Evolutionary conservation across 2,329 filamentous ascomycete species (phyloP), one percentile per base, ranked within the genome.

Genomic region (Aspergillus terreus): DNA sequence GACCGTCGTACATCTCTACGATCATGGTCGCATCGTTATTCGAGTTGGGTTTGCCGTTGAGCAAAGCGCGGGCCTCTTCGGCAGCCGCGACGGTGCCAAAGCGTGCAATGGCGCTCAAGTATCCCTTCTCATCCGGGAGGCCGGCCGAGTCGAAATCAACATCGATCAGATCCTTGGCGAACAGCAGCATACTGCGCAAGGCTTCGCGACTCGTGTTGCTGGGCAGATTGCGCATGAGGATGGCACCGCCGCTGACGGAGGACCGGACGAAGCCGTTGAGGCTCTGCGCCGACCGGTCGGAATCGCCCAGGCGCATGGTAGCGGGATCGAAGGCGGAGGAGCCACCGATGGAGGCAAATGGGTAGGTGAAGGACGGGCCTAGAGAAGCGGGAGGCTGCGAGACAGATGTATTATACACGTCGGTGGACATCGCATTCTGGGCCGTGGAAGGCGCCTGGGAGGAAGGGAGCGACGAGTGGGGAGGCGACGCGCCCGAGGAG

Each of bases 111-210:
- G 82, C 83, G 46, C 77, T 81, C 21, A 77, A 66, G 57, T 80
- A 84, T 25, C 78, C 78, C 45, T 74, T 71, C 58, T 85, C 82
- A 46, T 84, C 81, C 14, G 77, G 71, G 54, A 75, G 73, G n/a
- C 80, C 78, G 46, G 75, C 73, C 4, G 74, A 69, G 14, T 85
- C 71, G 54, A 86, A 78, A 48, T 83, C 79, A 50, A 78, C 78
- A 56, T 83, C 79, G 45, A 83, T 70, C 45, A 85, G 74, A 56
- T 85, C 82, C 59, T 83, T 82, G 17, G 83, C 81, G 59, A 86
- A 86, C n/a, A 85, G 73, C 5, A 86, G 72, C 74, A 86, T 83
- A 64, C 80, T 83, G 57, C 79, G 77, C 50, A 86, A 74, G 15
- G 79, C 75, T 56, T 85, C 82, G 46, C 75, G 69, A 61, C 77